Conservation (phyloP, 352 stramenopile species). For the Globisporangium paddicum region DNA sequence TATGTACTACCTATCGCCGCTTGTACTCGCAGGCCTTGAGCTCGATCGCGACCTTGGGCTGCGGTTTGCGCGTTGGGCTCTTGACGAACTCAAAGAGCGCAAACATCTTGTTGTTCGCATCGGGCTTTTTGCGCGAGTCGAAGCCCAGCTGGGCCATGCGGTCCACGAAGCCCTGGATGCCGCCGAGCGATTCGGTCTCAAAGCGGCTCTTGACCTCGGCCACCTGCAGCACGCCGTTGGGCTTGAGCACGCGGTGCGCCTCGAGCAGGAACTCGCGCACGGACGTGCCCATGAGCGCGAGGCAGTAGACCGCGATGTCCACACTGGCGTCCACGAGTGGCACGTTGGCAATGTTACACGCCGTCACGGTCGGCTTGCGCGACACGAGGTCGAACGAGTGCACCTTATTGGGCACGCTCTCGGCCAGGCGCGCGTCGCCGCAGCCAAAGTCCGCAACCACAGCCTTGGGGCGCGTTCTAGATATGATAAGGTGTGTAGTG, state of each 20-base stretch:
- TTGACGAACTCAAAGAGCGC: conserved; percentile 83
- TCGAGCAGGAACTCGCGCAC: conserved; percentile 96
- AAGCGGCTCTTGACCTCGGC: conserved; percentile 85
- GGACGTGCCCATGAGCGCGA: conserved; percentile 98
- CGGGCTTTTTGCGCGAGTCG: conserved; percentile 55
- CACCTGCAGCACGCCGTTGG: conserved; percentile 88
- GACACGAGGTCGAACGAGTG: conserved; percentile 98
- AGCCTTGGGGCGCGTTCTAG: conserved; percentile 51
- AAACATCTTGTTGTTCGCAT: conserved; percentile 87
- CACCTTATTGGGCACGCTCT: conserved; percentile 87
- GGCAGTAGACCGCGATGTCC: conserved; percentile 96
- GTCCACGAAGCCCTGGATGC: conserved; percentile 60
- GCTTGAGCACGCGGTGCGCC: conserved; percentile 92
- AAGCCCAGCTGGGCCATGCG: conserved; percentile 62
- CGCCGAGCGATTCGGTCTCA: conserved; percentile 61
- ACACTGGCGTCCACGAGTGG: conserved; percentile 87
- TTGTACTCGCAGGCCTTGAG: conserved; percentile 88
- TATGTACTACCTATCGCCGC: conserved; percentile 38
- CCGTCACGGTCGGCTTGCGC: conserved; percentile 86
- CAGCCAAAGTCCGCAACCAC: conserved; percentile 98
- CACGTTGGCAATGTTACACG: conserved; percentile 96
- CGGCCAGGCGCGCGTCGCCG: conserved; percentile 94
- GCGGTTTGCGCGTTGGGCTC: conserved; percentile 33
- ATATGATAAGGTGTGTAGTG: background rate
- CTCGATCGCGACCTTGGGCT: conserved; percentile 49